A percentile compares a stretch with the other conserved stretches of the same genome.
Conservation (phyloP, 148 eudicot species). For the Amaranthus cruentus region DNA sequence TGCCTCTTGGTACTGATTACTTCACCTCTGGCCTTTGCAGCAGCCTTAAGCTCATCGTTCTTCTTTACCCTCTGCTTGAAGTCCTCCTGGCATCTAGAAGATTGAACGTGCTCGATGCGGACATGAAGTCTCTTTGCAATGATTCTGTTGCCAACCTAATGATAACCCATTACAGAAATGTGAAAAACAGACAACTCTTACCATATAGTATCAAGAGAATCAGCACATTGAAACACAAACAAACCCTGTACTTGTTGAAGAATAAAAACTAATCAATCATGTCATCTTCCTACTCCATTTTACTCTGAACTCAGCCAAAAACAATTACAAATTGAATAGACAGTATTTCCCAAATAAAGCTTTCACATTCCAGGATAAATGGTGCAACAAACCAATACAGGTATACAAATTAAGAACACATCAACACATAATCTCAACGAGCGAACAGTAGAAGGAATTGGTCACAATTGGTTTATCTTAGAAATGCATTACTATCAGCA, state of each 20-base stretch:
- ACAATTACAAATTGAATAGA: too few species aligned
- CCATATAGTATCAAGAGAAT: not conserved
- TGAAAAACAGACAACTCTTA: too few species aligned
- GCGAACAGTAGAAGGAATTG: too few species aligned
- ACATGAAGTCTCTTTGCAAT: constrained; percentile 57
- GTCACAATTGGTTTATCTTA: too few species aligned
- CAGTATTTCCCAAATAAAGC: too few species aligned
- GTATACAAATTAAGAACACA: too few species aligned
- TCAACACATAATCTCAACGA: too few species aligned
- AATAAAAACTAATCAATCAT: not conserved
- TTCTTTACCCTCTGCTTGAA: constrained; percentile 40
- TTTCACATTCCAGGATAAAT: too few species aligned
- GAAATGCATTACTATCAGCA: too few species aligned
- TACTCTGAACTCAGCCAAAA: too few species aligned
- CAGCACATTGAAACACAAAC: not conserved
- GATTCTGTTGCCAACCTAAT: constrained; percentile 50
- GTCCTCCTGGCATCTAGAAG: constrained; percentile 56
- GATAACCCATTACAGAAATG: not conserved
- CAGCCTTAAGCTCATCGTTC: constrained; percentile 59
- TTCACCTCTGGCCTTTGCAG: constrained; percentile 50
- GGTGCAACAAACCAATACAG: too few species aligned
- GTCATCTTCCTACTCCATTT: too few species aligned
- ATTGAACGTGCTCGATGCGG: constrained; percentile 52
- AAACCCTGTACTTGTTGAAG: not conserved
- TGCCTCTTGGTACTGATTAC: constrained; percentile 64